phyloP scores from a whole-genome alignment of 176 grass and related monocot species.

The Luzula sylvatica region DNA sequence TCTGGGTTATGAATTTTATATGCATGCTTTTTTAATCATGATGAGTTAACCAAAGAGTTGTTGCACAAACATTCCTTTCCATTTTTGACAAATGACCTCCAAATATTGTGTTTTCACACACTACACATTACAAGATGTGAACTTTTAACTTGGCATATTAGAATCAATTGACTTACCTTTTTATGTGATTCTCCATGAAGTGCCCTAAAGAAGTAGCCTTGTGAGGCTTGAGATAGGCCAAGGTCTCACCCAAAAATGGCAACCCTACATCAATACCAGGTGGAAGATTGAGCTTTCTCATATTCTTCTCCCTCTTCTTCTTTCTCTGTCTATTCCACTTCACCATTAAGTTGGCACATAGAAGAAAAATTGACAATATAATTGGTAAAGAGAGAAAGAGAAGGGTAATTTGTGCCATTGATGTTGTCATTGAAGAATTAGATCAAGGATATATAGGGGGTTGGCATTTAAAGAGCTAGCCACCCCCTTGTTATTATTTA shows the following conservation, averaged over 20 bases:
- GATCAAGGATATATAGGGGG: slow-evolving; percentile 3
- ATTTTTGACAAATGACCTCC: not conserved
- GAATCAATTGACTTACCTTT: slow-evolving; percentile 41
- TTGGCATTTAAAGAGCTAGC: slow-evolving; percentile 27
- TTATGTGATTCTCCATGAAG: slow-evolving; percentile 73
- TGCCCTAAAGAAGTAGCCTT: slow-evolving; percentile 54
- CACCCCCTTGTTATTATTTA: slow-evolving; percentile 22
- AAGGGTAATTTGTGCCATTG: slow-evolving; percentile 47
- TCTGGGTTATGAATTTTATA: too few species aligned
- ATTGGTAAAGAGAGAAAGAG: slow-evolving; percentile 47
- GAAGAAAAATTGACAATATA: slow-evolving; percentile 57
- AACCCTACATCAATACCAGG: slow-evolving; percentile 37
- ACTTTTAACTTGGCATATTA: too few species aligned
- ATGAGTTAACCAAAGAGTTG: too few species aligned
- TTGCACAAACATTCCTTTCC: too few species aligned
- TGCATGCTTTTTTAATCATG: too few species aligned
- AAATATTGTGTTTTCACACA: not conserved
- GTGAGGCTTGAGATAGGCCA: slow-evolving; percentile 74
- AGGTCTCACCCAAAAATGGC: slow-evolving; percentile 79
- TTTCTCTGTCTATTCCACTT: slow-evolving; percentile 37
- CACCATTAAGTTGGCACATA: slow-evolving; percentile 37
- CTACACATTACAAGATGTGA: not conserved
- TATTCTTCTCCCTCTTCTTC: slow-evolving; percentile 21
- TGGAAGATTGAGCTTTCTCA: slow-evolving; percentile 56
- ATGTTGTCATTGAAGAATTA: slow-evolving; percentile 34